Percentiles rank a stretch among this genome's conserved stretches.
Conservation (phyloP, 202 grass and related monocot species). For the Hordeum pubiflorum region DNA sequence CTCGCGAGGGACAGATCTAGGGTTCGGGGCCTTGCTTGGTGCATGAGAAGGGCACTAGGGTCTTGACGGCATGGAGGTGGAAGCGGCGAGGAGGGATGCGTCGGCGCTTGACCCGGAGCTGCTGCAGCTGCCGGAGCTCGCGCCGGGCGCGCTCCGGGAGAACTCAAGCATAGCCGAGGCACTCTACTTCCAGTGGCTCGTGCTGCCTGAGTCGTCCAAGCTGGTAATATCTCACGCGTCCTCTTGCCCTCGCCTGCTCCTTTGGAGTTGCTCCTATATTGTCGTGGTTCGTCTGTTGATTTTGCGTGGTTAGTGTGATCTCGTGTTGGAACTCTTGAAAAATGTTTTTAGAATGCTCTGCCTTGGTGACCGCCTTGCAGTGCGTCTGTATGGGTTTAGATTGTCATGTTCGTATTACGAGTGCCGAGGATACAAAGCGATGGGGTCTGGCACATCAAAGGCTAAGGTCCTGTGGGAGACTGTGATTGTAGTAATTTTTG, state of each 20-base stretch:
- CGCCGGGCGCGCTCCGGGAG: conserved; percentile 61
- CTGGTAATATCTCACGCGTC: conserved; percentile 44
- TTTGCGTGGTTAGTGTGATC: conserved; percentile 25
- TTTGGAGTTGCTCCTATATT: conserved; percentile 23
- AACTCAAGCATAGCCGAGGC: conserved; percentile 53
- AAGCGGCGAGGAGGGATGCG: conserved; percentile 55
- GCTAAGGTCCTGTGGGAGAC: background rate
- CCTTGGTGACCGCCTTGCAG: background rate
- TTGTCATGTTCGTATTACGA: background rate
- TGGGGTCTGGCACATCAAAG: background rate
- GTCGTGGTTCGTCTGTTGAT: background rate
- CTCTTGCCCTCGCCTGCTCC: background rate
- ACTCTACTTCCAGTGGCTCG: conserved; percentile 91
- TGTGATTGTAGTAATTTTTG: background rate
- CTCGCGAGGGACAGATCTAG: conserved; percentile 38
- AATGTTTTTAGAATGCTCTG: background rate
- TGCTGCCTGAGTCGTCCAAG: conserved; percentile 72
- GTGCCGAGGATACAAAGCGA: background rate
- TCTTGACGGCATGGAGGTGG: conserved; percentile 68
- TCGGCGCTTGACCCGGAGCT: conserved; percentile 84
- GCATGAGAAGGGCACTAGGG: conserved; percentile 55
- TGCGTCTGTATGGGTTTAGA: conserved; percentile 6
- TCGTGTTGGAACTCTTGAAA: conserved; percentile 2
- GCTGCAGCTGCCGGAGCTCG: conserved; percentile 85
- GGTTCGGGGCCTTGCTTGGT: conserved; percentile 30